These are phyloP conservation scores for Macrophomina tecta DNA, from an alignment of 2,329 filamentous ascomycete genomes.

Conservation along the genomic window DNA sequence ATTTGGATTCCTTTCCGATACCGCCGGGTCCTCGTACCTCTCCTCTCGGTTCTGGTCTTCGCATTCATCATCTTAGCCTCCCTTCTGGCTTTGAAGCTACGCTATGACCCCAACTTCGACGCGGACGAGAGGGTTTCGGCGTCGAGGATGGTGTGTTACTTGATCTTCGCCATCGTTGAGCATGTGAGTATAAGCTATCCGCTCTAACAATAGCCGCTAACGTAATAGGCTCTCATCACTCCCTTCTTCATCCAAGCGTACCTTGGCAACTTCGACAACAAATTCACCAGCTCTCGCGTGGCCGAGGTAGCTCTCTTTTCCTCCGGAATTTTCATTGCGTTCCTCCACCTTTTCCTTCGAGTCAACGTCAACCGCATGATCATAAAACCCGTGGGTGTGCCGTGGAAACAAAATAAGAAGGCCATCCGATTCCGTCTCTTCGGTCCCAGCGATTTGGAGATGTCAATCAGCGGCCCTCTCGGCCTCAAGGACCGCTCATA, in stretches of 20 bases:
- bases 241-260: conserved; percentile 67
- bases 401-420: conserved; percentile 49
- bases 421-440: conserved; percentile 53
- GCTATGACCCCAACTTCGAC: conserved; percentile 61
- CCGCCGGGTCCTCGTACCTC: conserved; percentile 59
- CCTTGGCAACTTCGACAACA: conserved; percentile 46
- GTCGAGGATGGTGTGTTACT: conserved; percentile 73
- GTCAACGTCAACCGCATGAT: conserved; percentile 66
- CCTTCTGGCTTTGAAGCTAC: conserved; percentile 64
- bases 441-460: conserved; percentile 50
- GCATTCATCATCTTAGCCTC: conserved; percentile 59
- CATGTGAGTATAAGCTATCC: conserved; percentile 55
- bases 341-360: conserved; percentile 70
- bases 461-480: conserved; percentile 49
- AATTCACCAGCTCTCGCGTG: conserved; percentile 64
- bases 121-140: conserved; percentile 66
- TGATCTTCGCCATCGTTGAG: conserved; percentile 62
- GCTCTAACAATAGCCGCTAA: conserved; percentile 26
- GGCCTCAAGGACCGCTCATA: conserved; percentile 38
- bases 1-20: conserved; percentile 71
- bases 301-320: conserved; percentile 70
- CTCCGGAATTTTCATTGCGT: conserved; percentile 68
- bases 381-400: conserved; percentile 56
- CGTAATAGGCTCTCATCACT: conserved; percentile 63
- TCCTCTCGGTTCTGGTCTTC: conserved; percentile 59